A percentile compares a stretch with the other conserved stretches of the same genome.
phyloP scores from a whole-genome alignment of 2,329 filamentous ascomycete genomes.

The Uncinocarpus reesii region DNA sequence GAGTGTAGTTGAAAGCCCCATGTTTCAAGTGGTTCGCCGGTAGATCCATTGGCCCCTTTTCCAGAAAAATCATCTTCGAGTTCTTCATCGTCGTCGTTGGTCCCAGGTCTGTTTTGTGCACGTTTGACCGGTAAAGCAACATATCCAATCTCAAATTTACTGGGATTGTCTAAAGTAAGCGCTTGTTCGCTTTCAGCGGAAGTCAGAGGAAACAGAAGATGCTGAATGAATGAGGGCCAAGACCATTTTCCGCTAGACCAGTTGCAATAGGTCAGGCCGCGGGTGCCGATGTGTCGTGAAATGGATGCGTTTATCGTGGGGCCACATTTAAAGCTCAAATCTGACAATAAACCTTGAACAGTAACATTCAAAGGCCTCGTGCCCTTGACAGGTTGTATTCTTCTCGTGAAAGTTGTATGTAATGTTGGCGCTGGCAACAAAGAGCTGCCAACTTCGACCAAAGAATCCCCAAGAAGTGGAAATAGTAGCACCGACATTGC shows the following conservation, averaged over 20 bases:
- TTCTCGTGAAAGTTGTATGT: constrained; percentile 24
- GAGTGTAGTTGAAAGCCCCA: constrained; percentile 28
- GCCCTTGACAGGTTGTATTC: constrained; percentile 25
- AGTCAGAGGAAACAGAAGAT: constrained; percentile 16
- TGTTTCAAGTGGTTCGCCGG: constrained; percentile 22
- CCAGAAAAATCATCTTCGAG: constrained; percentile 21
- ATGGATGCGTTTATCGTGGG: constrained; percentile 28
- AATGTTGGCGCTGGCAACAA: constrained; percentile 27
- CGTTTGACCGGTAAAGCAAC: constrained; percentile 22
- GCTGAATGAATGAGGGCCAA: constrained; percentile 26
- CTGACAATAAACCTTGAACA: constrained; percentile 23
- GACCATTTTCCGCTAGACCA: constrained; percentile 31
- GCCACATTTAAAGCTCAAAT: constrained; percentile 22
- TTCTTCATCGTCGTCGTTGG: constrained; percentile 21
- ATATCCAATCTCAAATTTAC: constrained; percentile 29
- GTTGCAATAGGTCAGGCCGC: constrained; percentile 26
- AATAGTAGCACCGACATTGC: constrained; percentile 15
- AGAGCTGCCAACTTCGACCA: constrained; percentile 22
- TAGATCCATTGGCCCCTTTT: constrained; percentile 17
- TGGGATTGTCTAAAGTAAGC: constrained; percentile 11
- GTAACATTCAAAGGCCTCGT: constrained; percentile 28
- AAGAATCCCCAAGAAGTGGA: constrained; percentile 27
- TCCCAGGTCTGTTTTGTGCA: constrained; percentile 1
- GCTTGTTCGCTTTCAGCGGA: neutral
- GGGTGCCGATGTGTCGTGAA: constrained; percentile 24